phyloP scores from a whole-genome alignment of 768 basidiomycete species.

The Hygrophorus pudorinus region DNA sequence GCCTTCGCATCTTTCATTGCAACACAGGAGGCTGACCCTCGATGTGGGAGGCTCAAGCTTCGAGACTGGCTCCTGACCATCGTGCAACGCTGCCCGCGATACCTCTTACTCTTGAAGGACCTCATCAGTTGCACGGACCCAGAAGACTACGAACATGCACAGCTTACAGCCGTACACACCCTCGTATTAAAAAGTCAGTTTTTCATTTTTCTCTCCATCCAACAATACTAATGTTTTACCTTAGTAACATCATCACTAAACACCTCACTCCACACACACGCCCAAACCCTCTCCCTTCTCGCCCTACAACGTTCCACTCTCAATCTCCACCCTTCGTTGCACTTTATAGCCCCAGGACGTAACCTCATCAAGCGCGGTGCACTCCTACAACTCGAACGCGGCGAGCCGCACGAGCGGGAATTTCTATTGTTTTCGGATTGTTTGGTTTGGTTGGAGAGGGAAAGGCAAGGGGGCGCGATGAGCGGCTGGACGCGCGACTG shows the following conservation, averaged over 20 bases:
- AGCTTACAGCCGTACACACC: slow-evolving; percentile 46
- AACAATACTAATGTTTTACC: slow-evolving; percentile 1
- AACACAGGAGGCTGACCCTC: slow-evolving; percentile 55
- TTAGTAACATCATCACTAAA: slow-evolving; percentile 76
- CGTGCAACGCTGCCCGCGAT: slow-evolving; percentile 82
- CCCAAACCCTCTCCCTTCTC: slow-evolving; percentile 65
- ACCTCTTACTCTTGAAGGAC: slow-evolving; percentile 76
- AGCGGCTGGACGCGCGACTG: slow-evolving; percentile 19
- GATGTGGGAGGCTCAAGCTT: slow-evolving; percentile 66
- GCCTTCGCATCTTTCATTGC: slow-evolving; percentile 56
- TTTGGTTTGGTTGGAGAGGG: slow-evolving; percentile 61
- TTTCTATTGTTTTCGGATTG: slow-evolving; percentile 81
- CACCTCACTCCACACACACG: slow-evolving; percentile 67
- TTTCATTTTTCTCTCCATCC: not conserved
- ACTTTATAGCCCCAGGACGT: slow-evolving; percentile 75
- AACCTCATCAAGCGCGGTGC: slow-evolving; percentile 59
- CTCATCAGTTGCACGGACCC: slow-evolving; percentile 56
- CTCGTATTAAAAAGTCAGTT: slow-evolving; percentile 68
- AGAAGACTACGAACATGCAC: slow-evolving; percentile 58
- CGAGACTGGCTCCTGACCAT: slow-evolving; percentile 82
- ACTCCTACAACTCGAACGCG: slow-evolving; percentile 47
- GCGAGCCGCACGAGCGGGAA: slow-evolving; percentile 45
- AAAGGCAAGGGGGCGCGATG: slow-evolving; percentile 27
- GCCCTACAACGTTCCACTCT: slow-evolving; percentile 71
- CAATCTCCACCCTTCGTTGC: slow-evolving; percentile 52